These are phyloP conservation scores for Blastobotrys arbuscula DNA, from an alignment of 1,139 yeast genomes.

Conservation along the genomic window DNA sequence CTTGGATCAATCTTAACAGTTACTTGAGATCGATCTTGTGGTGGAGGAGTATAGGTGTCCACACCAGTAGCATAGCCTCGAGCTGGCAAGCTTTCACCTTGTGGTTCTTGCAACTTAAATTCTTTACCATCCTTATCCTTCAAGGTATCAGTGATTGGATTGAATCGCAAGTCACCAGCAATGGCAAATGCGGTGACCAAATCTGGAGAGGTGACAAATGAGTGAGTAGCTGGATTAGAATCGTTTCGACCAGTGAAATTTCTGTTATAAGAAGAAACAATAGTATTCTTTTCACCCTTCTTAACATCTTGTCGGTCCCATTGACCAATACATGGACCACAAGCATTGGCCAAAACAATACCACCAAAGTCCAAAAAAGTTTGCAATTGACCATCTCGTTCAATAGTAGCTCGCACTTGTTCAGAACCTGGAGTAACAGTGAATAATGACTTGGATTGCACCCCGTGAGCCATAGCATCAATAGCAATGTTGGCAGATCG, in stretches of 20 bases:
- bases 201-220: constrained; percentile 98
- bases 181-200: constrained; percentile 94
- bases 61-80: constrained; percentile 92
- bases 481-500: constrained; percentile 91
- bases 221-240: constrained; percentile 98
- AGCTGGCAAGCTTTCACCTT: constrained; percentile 89
- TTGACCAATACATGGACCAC: constrained; percentile 99
- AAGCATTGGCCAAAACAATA: constrained; percentile 93
- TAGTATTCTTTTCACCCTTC: constrained; percentile 98
- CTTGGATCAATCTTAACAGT: constrained; percentile 74
- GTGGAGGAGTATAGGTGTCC: constrained; percentile 98
- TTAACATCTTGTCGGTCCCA: constrained; percentile 98
- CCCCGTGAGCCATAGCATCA: constrained; percentile 88
- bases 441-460: constrained; percentile 83
- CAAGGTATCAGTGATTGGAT: constrained; percentile 93
- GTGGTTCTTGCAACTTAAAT: constrained; percentile 85
- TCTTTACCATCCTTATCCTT: constrained; percentile 93
- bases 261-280: constrained; percentile 98
- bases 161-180: constrained; percentile 97
- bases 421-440: constrained; percentile 99
- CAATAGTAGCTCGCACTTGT: constrained; percentile 98
- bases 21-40: constrained; percentile 74
- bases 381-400: constrained; percentile 90
- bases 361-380: constrained; percentile 93
- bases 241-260: constrained; percentile 98